Conservation (phyloP, 805 yeast genomes). For the Candida boleticola region DNA sequence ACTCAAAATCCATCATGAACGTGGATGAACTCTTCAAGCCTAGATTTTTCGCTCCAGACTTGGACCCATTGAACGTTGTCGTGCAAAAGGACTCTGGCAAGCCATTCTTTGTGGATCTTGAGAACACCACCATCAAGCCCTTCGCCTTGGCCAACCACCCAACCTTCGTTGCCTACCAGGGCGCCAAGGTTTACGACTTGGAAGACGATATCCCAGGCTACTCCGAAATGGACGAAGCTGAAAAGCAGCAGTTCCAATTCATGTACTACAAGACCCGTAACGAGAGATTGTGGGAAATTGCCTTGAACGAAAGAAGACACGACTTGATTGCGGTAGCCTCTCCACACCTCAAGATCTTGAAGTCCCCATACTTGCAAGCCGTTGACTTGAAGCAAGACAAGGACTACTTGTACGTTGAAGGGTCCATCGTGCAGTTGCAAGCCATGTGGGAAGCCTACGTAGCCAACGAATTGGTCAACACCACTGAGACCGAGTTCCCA, state of each 20-base stretch:
- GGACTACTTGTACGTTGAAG: constrained; percentile 65
- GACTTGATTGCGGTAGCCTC: constrained; percentile 76
- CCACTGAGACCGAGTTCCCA: constrained; percentile 50
- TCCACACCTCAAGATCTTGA: constrained; percentile 76
- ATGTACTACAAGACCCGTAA: constrained; percentile 89
- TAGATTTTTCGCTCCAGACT: constrained; percentile 74
- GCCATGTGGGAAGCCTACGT: constrained; percentile 69
- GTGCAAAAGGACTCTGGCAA: constrained; percentile 33
- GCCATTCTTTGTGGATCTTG: constrained; percentile 74
- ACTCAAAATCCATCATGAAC: constrained; percentile 58
- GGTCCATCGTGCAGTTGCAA: constrained; percentile 61
- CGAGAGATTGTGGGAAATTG: constrained; percentile 83
- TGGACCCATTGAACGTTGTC: constrained; percentile 87
- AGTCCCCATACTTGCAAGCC: constrained; percentile 61
- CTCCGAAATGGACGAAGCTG: constrained; percentile 63
- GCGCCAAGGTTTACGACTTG: constrained; percentile 79
- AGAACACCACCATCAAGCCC: constrained; percentile 78
- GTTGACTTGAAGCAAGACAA: constrained; percentile 55
- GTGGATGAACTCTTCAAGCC: constrained; percentile 64
- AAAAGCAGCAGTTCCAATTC: constrained; percentile 77
- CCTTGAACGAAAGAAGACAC: constrained; percentile 61
- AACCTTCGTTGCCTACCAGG: constrained; percentile 79
- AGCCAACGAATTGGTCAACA: constrained; percentile 53
- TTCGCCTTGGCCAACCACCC: constrained; percentile 78
- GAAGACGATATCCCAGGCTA: constrained; percentile 73